phyloP scores from a whole-genome alignment of 2,329 filamentous ascomycete genomes.

The Beauveria medogensis region DNA sequence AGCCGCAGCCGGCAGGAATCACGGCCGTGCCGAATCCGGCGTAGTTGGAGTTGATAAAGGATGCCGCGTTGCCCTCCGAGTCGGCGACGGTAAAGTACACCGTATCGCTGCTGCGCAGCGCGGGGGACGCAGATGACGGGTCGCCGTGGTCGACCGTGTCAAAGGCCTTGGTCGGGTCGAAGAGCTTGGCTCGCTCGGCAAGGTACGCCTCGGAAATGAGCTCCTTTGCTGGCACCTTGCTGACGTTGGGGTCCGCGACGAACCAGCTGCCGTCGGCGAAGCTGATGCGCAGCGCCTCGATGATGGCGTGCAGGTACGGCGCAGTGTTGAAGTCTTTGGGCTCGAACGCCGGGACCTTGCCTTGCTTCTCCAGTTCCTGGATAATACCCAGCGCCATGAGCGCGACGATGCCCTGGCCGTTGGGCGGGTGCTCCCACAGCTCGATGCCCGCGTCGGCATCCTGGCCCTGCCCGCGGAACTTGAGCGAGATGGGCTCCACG shows the following conservation, averaged over 20 bases:
- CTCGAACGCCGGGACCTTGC: conserved; percentile 64
- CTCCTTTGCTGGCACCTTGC: conserved; percentile 58
- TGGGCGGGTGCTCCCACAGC: conserved; percentile 94
- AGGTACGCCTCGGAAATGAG: conserved; percentile 71
- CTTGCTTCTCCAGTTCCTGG: conserved; percentile 69
- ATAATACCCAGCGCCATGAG: conserved; percentile 91
- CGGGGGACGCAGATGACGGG: conserved; percentile 51
- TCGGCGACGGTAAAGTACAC: conserved; percentile 91
- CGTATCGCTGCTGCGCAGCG: conserved; percentile 79
- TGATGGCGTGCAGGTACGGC: conserved; percentile 74
- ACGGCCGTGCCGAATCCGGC: conserved; percentile 81
- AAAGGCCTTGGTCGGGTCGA: conserved; percentile 51
- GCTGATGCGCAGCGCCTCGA: conserved; percentile 80
- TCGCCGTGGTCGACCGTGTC: conserved; percentile 55
- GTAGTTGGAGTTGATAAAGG: conserved; percentile 96
- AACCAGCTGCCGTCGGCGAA: conserved; percentile 90
- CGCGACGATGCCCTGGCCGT: conserved; percentile 91
- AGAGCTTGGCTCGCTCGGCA: conserved; percentile 55
- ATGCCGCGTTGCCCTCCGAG: conserved; percentile 76
- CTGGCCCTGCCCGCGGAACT: conserved; percentile 58
- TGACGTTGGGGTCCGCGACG: conserved; percentile 72
- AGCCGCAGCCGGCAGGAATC: conserved; percentile 77
- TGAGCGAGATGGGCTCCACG: conserved; percentile 77
- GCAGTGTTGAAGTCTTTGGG: conserved; percentile 72
- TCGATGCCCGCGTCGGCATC: conserved; percentile 45